phyloP scores from a whole-genome alignment of 257 asterid species.

The Orobanche coerulescens region DNA sequence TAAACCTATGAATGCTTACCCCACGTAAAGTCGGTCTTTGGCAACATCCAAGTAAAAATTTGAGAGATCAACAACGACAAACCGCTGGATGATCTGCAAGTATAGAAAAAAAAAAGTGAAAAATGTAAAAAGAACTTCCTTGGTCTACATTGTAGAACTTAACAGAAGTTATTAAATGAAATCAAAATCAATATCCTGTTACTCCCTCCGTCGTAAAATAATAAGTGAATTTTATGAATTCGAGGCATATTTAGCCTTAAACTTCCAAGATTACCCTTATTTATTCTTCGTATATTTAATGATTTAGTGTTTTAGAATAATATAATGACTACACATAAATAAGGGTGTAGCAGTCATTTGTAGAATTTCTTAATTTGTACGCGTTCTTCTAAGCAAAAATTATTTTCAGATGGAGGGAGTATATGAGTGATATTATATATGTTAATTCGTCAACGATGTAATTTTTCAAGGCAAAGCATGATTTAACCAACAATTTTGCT shows the following conservation, averaged over 20 bases:
- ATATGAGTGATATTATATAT: neutral
- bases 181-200: neutral
- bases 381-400: no score
- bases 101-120: slow-evolving; percentile 16
- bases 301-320: no score
- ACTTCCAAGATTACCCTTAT: no score
- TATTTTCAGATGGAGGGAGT: no score
- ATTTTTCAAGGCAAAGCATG: neutral
- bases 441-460: neutral
- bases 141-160: neutral
- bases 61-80: slow-evolving; percentile 88
- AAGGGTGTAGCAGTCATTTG: no score
- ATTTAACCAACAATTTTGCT: neutral
- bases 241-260: no score
- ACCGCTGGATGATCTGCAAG: slow-evolving; percentile 78
- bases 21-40: slow-evolving; percentile 94
- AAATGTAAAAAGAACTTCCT: neutral
- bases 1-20: slow-evolving; percentile 41
- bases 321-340: no score
- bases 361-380: no score
- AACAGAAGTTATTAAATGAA: neutral
- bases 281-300: no score
- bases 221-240: no score
- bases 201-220: no score
- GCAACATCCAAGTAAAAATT: slow-evolving; percentile 92